Evolutionary conservation across 2,329 filamentous ascomycete species (phyloP), one percentile per base, ranked within the genome.

Genomic region (Emydomyces testavorans): DNA sequence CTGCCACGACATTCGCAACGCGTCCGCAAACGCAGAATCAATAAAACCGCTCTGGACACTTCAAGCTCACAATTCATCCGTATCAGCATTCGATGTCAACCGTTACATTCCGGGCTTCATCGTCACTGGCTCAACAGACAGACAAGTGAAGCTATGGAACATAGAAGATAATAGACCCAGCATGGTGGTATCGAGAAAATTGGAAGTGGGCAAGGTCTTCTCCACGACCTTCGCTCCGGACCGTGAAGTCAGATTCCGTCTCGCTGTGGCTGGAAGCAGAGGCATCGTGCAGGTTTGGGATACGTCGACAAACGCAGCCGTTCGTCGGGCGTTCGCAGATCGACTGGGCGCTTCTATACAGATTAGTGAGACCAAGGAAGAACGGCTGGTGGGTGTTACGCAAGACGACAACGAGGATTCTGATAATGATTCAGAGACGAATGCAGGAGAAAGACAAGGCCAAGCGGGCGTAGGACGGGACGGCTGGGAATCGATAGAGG

Each of bases 121-220:
- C 67, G 92, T 80, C 11, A 96, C 92, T 0, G 92, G 89, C 2
- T 94, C 88, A 1, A 89, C 85, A 11, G 92, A 98, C 72, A 90
- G 87, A 72, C 85, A 83, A 4, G 88, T 96, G 58, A 98, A 98
- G 74, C 74, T 98, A 49, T 98, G 92, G 92, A 94, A 94, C 67
- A 80, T 95, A 49, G 77, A 83, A 57, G 67, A 82, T 10, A 77
- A 78, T 34, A 88, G 87, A 1, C 92, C 92, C 1, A 85, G 80
- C 52, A 85, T 98, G 78, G 87, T 98, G 1, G 85, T 93, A 4
- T 85, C 85, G 21, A 81, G 92, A 56, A 90, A 96, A 65, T 72
- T 96, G 38, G 92, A 93, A 47, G 85, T 98, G 15, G 92, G 92
- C 51, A 93, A 90, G 68, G 84, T 98, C 31, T 98, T 98, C 67